Base-by-base conservation (phyloP, 2,329 filamentous ascomycete species). In the Ceratocystiopsis brevicomis region DNA sequence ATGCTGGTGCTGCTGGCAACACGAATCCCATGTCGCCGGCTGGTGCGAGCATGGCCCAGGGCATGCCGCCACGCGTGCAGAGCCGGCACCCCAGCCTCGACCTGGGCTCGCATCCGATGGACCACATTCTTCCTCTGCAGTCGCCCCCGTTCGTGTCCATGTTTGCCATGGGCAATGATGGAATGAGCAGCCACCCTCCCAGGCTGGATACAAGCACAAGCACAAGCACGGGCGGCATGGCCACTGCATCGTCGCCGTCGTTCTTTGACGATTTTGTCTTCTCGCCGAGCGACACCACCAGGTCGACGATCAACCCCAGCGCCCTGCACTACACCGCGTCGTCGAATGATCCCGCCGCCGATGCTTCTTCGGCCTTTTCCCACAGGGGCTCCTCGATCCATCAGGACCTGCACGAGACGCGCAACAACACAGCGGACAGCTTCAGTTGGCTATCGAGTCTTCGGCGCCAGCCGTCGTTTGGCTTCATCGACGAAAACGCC, bases 311-410 rank as follows among this genome's bases (percentile, higher is more conserved):
- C 57, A 80, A 81, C 56, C 76, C 77, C 38, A 79, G 76, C 52
- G 75, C 75, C 37, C 66, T 98, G 47, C 87, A 95, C 59, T 92
- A 88, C 59, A 73, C 53, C 9, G 81, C 84, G 53, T 83, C 81
- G 39, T 77, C 81, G 15, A 76, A 79, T 50, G 71, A 72, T 44
- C 71, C 77, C 66, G 65, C 66, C 13, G 60, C 82, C 51, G 76
- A 78, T 64, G 68, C 37, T 41, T 53, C 48, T 5, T 44, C 50
- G 3, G 38, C 47, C 6, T 51, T 52, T 80, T 57, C 65, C 68
- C 35, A 37, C 3, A 16, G 42, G 5, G 17, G 34, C 9, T 37
- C 38, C 1, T 39, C 33, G 13, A 48, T 65, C 69, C 36, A 43
- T 35, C n/a, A n/a, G n/a, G 47, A 48, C 35, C 39, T 47, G 40